Evolutionary conservation across 768 basidiomycete genomes (phyloP), one percentile per base, ranked within the genome.

Genomic region (Neoboletus subvelutipes): DNA sequence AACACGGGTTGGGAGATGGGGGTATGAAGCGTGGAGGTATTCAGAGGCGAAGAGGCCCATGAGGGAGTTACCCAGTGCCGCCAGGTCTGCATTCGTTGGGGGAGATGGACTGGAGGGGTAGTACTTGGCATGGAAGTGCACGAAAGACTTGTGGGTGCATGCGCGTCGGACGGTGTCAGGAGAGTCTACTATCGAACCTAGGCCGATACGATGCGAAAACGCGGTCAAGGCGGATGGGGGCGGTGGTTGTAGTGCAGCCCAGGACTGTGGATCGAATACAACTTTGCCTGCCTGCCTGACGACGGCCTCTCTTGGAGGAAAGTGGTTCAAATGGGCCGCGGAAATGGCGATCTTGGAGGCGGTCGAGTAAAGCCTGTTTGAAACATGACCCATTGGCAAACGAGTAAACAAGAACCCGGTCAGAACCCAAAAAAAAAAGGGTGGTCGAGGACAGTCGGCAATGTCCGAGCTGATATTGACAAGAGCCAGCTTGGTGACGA

Each of bases 31-130:
- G 54, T 89, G 80, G 40, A 97, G 75, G 68, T 88, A 85, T 74
- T 98, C 95, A 3, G 91, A 64, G 24, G 92, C 89, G 69, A 97
- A 94, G 31, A 97, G 79, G 52, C 95, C 95, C 75, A 97, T 83
- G 55, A 97, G 80, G 1, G 90, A 80, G 76, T 97, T 97, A 40
- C 94, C 95, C 15, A 95, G 74, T 0, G 80, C 71, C 4, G 87
- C 80, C 15, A 96, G 82, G 49, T 89, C 82, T 10, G 79, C 86
- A 75, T 98, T 98, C 43, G 86, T 86, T 29, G 76, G 68, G 37
- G 85, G 84, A 18, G 70, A 64, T 26, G 81, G 76, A 40, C 80
- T 77, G 60, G 80, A 67, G 15, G 88, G 85, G 65, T 81, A 76
- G 61, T 86, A 80, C 60, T 80, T 78, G 54, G 79, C 71, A 67